Conservation (phyloP, 139 green algal species). For the Prasinococcaceae sp. region DNA sequence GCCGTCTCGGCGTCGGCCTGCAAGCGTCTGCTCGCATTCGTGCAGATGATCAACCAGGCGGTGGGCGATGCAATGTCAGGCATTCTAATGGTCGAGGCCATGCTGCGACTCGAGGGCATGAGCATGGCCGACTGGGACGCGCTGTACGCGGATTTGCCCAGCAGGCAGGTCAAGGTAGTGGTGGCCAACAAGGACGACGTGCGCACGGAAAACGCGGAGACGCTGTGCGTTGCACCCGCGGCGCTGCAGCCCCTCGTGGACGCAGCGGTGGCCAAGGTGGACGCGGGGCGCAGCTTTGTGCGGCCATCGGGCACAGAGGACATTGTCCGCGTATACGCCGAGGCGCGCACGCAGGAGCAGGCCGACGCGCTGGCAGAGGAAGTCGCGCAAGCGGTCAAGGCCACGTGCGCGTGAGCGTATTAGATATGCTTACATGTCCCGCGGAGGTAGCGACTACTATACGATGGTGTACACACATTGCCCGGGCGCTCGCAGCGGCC, state of each 20-base stretch:
- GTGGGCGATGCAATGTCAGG: slow-evolving; percentile 79
- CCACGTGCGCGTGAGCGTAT: too few relatives aligned
- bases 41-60: slow-evolving; percentile 64
- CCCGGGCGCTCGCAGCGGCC: too few relatives aligned
- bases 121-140: slow-evolving; percentile 51
- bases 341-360: slow-evolving; percentile 51
- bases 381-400: too few relatives aligned
- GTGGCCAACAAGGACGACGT: not conserved
- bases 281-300: slow-evolving; percentile 57
- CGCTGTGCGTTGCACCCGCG: slow-evolving; percentile 35
- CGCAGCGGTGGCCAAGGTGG: slow-evolving; percentile 3
- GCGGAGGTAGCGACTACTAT: too few relatives aligned
- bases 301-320: slow-evolving; percentile 90
- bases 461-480: too few relatives aligned
- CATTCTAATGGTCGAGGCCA: slow-evolving; percentile 74
- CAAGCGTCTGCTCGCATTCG: slow-evolving; percentile 7
- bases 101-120: slow-evolving; percentile 34
- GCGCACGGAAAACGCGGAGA: slow-evolving; percentile 38
- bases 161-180: slow-evolving; percentile 55
- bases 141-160: slow-evolving; percentile 80
- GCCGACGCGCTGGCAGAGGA: slow-evolving; percentile 70
- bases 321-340: slow-evolving; percentile 88
- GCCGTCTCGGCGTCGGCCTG: not conserved
- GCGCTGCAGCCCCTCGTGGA: slow-evolving; percentile 61
- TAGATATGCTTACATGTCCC: too few relatives aligned